phyloP scores from a whole-genome alignment of 208 protist species.

The Histomonas meleagridis region DNA sequence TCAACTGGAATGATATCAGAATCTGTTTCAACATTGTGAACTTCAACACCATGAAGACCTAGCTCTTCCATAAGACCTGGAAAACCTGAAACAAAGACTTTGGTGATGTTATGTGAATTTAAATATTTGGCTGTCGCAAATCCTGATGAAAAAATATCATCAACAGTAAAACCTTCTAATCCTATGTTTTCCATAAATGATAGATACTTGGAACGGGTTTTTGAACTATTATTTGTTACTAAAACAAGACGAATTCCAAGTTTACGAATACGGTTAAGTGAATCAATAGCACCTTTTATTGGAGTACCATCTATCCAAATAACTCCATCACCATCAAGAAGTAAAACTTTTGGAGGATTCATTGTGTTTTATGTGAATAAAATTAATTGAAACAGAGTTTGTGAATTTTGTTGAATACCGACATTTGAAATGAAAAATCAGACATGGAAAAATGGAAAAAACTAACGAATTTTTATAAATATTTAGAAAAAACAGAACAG shows the following conservation, averaged over 20 bases:
- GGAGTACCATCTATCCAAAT: background rate
- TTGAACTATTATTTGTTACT: slow-evolving; percentile 12
- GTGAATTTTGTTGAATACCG: too few species aligned
- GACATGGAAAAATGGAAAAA: background rate
- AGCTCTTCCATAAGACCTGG: background rate
- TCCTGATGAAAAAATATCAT: background rate
- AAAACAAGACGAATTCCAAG: background rate
- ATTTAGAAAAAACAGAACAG: background rate
- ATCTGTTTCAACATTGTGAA: background rate
- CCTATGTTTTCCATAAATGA: background rate
- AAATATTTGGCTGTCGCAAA: background rate
- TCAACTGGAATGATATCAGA: background rate
- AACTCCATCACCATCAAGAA: background rate
- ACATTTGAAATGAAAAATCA: too few species aligned
- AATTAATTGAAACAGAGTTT: too few species aligned
- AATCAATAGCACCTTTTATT: background rate
- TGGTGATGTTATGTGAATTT: background rate
- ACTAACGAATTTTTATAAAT: background rate
- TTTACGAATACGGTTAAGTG: background rate
- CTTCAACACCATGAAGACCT: background rate
- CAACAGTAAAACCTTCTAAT: background rate
- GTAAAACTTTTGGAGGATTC: background rate
- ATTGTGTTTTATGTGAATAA: too few species aligned
- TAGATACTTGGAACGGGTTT: background rate
- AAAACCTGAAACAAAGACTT: background rate